These are phyloP conservation scores for Cercospora sp. DNA, from an alignment of 2,329 filamentous ascomycete genomes.

Conservation along the genomic window DNA sequence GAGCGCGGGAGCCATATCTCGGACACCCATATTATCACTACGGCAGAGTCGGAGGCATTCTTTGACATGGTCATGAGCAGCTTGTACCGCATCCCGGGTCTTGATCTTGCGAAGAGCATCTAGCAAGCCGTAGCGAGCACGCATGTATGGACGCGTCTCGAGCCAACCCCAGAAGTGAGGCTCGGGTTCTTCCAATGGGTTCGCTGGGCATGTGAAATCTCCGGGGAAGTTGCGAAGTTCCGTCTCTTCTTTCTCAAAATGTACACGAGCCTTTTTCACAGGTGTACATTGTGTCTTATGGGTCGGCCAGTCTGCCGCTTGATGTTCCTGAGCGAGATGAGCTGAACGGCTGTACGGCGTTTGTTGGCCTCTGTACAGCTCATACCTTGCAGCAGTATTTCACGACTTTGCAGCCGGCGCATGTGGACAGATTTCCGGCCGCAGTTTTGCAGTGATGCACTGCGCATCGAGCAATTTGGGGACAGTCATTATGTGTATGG, in stretches of 20 bases:
- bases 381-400: not conserved
- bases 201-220: not conserved
- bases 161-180: not conserved
- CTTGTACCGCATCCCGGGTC: not conserved
- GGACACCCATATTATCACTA: not conserved
- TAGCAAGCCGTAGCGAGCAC: not conserved
- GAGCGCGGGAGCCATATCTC: not conserved
- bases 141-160: not conserved
- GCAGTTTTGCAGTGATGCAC: not conserved
- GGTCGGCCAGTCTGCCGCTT: not conserved
- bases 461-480: not conserved
- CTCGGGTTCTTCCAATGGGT: not conserved
- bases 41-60: not conserved
- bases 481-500: not conserved
- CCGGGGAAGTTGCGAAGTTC: constrained; percentile 4
- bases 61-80: not conserved
- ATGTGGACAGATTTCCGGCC: not conserved
- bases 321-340: not conserved
- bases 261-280: not conserved
- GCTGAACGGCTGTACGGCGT: not conserved
- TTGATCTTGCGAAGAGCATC: not conserved
- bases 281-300: not conserved
- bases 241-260: not conserved
- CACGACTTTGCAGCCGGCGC: not conserved
- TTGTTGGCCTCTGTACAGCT: not conserved